Conservation (phyloP, 1,284 basidiomycete genomes). For the Pisolithus thermaeus region DNA sequence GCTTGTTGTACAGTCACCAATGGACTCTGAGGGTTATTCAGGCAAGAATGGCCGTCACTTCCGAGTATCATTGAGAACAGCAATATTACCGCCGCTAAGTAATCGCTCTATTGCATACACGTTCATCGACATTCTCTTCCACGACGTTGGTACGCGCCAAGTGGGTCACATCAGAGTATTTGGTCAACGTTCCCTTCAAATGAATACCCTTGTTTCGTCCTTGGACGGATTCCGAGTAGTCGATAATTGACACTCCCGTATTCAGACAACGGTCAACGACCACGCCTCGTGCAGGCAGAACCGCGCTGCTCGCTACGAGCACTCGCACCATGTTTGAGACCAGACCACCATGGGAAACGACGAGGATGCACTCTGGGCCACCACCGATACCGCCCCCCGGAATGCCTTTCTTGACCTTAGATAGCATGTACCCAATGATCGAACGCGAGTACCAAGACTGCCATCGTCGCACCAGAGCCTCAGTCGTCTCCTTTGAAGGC, state of each 20-base stretch:
- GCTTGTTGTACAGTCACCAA: too few relatives aligned
- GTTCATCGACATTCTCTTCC: constrained; percentile 48
- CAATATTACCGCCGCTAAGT: background rate
- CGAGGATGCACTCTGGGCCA: constrained; percentile 38
- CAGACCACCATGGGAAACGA: constrained; percentile 62
- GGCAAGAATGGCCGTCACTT: too few relatives aligned
- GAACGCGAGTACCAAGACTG: constrained; percentile 54
- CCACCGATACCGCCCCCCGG: constrained; percentile 11
- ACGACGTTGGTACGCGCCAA: constrained; percentile 32
- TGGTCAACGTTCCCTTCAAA: constrained; percentile 38
- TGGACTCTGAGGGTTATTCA: too few relatives aligned
- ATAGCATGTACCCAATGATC: constrained; percentile 36
- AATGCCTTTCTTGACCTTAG: constrained; percentile 11
- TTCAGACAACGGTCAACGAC: constrained; percentile 42
- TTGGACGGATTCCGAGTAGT: constrained; percentile 28
- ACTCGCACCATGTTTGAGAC: constrained; percentile 48
- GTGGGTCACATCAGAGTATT: constrained; percentile 54
- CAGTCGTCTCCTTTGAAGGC: constrained; percentile 33
- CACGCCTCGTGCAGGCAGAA: constrained; percentile 37
- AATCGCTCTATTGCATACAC: constrained; percentile 9
- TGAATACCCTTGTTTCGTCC: constrained; percentile 23
- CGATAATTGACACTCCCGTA: constrained; percentile 55
- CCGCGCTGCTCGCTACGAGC: constrained; percentile 37
- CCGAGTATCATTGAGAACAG: too few relatives aligned
- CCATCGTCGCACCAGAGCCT: constrained; percentile 42